A percentile compares a stretch with the other conserved stretches of the same genome.
Conservation (phyloP, 495 filamentous ascomycete genomes). For the Pseudevernia furfuracea region DNA sequence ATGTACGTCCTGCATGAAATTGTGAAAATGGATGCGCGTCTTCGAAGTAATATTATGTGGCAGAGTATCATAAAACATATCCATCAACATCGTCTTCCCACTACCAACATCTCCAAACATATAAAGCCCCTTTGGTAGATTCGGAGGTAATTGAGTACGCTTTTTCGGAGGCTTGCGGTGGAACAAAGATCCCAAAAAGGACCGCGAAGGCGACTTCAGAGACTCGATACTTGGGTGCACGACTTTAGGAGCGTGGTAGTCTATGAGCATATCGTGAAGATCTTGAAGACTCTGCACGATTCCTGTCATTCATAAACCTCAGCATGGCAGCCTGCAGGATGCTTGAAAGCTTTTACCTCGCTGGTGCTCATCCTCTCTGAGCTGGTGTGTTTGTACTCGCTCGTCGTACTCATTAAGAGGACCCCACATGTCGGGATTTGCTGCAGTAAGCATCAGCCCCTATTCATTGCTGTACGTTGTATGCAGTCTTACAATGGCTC, state of each 20-base stretch:
- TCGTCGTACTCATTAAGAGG: slow-evolving; percentile 82
- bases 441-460: background rate
- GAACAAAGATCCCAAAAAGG: slow-evolving; percentile 69
- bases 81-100: slow-evolving; percentile 99
- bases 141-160: slow-evolving; percentile 51
- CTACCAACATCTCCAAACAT: slow-evolving; percentile 96
- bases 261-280: slow-evolving; percentile 72
- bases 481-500: slow-evolving; percentile 13
- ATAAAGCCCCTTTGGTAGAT: slow-evolving; percentile 82
- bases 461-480: background rate
- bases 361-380: slow-evolving; percentile 86
- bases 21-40: slow-evolving; percentile 97
- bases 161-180: slow-evolving; percentile 36
- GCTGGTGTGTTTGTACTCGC: slow-evolving; percentile 59
- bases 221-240: slow-evolving; percentile 70
- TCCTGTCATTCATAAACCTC: slow-evolving; percentile 32
- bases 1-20: slow-evolving; percentile 99
- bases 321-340: background rate
- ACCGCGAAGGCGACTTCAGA: slow-evolving; percentile 42
- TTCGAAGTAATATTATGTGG: slow-evolving; percentile 72
- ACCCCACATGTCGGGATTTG: slow-evolving; percentile 40
- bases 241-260: slow-evolving; percentile 65
- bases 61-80: slow-evolving; percentile 93
- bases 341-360: slow-evolving; percentile 36
- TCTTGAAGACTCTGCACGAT: slow-evolving; percentile 85